Conservation (phyloP, 106 monocot genomes). For the Ottelia alismoides region DNA sequence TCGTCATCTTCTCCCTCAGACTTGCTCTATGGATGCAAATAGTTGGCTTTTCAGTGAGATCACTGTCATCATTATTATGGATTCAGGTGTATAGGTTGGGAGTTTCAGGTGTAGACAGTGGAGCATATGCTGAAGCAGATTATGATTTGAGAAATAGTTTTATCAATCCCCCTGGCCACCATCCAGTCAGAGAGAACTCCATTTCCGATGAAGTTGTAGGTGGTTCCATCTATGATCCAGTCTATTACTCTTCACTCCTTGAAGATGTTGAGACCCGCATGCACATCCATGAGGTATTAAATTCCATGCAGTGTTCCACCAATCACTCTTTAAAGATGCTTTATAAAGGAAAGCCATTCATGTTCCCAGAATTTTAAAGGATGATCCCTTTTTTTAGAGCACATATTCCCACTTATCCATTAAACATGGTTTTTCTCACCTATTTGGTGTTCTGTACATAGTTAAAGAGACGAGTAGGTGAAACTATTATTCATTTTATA, state of each 20-base stretch:
- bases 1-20: slow-evolving; percentile 18
- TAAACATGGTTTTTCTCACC: too few relatives aligned
- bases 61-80: slow-evolving; percentile 19
- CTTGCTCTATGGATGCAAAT: slow-evolving; percentile 23
- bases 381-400: too few relatives aligned
- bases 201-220: slow-evolving; percentile 9
- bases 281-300: slow-evolving; percentile 9
- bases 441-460: too few relatives aligned
- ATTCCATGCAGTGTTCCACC: too few relatives aligned
- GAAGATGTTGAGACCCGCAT: slow-evolving; percentile 8
- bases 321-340: too few relatives aligned
- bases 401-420: too few relatives aligned
- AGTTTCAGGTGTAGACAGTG: slow-evolving; percentile 7
- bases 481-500: too few relatives aligned
- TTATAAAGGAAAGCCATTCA: too few relatives aligned
- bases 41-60: slow-evolving; percentile 16
- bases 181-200: slow-evolving; percentile 5
- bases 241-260: slow-evolving; percentile 19
- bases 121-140: slow-evolving; percentile 8
- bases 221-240: slow-evolving; percentile 21
- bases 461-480: too few relatives aligned
- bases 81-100: slow-evolving; percentile 30
- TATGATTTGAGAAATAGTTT: slow-evolving; percentile 16
- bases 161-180: slow-evolving; percentile 13
- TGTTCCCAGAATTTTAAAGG: too few relatives aligned